These are phyloP conservation scores for Crucibulum laeve DNA, from an alignment of 768 basidiomycete species.

Conservation along the genomic window DNA sequence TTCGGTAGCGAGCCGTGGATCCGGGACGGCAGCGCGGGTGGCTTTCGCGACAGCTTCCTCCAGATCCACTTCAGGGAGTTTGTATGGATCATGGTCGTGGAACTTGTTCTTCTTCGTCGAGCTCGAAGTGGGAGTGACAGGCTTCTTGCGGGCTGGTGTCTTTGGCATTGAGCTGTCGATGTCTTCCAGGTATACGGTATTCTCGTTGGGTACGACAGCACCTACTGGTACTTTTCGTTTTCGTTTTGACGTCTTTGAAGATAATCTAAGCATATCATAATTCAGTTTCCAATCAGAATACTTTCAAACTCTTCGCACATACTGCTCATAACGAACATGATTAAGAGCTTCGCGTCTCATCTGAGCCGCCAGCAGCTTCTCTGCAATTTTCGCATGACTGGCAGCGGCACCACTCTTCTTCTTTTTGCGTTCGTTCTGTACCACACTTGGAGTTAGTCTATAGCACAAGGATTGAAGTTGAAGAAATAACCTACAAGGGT, in stretches of 20 bases:
- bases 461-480: not conserved
- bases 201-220: constrained; percentile 57
- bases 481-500: constrained; percentile 64
- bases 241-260: constrained; percentile 28
- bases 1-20: constrained; percentile 93
- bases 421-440: constrained; percentile 78
- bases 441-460: not conserved
- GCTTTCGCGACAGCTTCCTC: constrained; percentile 58
- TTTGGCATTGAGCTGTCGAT: constrained; percentile 50
- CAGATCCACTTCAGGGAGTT: constrained; percentile 79
- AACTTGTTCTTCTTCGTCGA: constrained; percentile 60
- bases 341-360: constrained; percentile 85
- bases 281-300: constrained; percentile 1
- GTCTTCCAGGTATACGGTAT: constrained; percentile 88
- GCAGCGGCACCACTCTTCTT: constrained; percentile 89
- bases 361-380: constrained; percentile 89
- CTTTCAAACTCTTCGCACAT: constrained; percentile 13
- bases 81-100: constrained; percentile 87
- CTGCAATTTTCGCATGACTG: constrained; percentile 84
- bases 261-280: constrained; percentile 9
- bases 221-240: constrained; percentile 34
- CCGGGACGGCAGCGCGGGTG: constrained; percentile 59
- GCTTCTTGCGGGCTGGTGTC: constrained; percentile 42
- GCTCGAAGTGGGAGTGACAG: constrained; percentile 36
- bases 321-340: constrained; percentile 45